phyloP scores from a whole-genome alignment of 805 yeast species.

The Yamadazyma phyllophila region DNA sequence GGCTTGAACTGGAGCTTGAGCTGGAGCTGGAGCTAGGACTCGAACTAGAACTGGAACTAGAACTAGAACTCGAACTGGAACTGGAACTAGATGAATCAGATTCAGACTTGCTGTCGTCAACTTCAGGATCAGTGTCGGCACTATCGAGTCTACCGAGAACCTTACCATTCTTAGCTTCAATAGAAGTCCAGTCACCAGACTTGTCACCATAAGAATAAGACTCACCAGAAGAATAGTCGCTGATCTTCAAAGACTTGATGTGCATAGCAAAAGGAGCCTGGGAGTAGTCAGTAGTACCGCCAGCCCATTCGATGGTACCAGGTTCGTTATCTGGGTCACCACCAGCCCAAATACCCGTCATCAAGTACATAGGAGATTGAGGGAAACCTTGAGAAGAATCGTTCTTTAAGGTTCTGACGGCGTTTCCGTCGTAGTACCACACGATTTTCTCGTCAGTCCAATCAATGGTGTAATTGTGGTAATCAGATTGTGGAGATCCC shows the following conservation, averaged over 20 bases:
- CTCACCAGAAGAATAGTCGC: conserved; percentile 64
- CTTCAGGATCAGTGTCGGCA: conserved; percentile 27
- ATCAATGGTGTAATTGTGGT: conserved; percentile 76
- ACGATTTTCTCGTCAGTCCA: conserved; percentile 66
- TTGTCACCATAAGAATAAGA: conserved; percentile 53
- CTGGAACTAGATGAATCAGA: conserved; percentile 1
- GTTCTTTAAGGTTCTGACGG: conserved; percentile 60
- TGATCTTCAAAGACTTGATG: conserved; percentile 53
- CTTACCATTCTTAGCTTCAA: conserved; percentile 54
- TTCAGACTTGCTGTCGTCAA: conserved; percentile 12
- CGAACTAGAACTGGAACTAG: neutral
- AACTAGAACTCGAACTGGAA: neutral
- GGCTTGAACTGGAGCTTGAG: conserved; percentile 2
- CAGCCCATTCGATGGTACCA: conserved; percentile 81
- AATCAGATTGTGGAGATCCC: conserved; percentile 51
- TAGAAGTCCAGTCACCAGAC: conserved; percentile 58
- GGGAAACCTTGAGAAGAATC: conserved; percentile 68
- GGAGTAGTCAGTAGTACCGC: conserved; percentile 63
- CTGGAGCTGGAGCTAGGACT: conserved; percentile 7
- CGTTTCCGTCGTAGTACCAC: conserved; percentile 70
- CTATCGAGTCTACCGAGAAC: conserved; percentile 57
- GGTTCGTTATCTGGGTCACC: conserved; percentile 62
- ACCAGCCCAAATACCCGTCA: conserved; percentile 75
- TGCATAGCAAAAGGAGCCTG: conserved; percentile 67
- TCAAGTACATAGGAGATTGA: conserved; percentile 76